Evolutionary conservation across 208 protist genomes (phyloP).

Genomic region (Porcisia hertigi): DNA sequence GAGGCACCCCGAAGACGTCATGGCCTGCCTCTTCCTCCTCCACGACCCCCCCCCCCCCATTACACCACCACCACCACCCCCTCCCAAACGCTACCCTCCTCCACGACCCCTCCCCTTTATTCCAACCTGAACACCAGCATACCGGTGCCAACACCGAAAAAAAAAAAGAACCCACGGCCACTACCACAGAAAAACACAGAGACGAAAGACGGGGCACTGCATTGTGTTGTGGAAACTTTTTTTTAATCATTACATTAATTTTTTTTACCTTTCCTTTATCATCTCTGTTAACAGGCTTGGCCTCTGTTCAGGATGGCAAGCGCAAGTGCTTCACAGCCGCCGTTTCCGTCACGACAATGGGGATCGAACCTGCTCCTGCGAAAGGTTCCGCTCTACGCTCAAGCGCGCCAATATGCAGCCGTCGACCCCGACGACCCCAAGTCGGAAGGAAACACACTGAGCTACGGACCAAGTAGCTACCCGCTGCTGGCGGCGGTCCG

Average conservation of each 20-base stretch:
- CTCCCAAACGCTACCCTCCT: background rate
- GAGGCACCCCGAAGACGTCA: too few relatives aligned
- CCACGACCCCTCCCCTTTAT: background rate
- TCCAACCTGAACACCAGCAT: background rate
- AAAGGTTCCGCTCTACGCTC: slow-evolving; percentile 63
- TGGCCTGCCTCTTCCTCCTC: too few relatives aligned
- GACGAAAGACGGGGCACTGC: background rate
- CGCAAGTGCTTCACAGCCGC: background rate
- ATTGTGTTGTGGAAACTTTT: too few relatives aligned
- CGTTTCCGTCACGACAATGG: slow-evolving; percentile 10
- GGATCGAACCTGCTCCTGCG: slow-evolving; percentile 57
- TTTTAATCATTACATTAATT: too few relatives aligned
- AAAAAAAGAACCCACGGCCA: background rate
- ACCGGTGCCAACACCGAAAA: background rate
- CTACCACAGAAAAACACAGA: background rate
- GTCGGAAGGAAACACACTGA: slow-evolving; percentile 61
- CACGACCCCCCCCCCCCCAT: background rate
- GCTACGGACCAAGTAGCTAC: slow-evolving; percentile 55
- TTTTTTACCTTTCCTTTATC: background rate
- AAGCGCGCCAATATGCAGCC: slow-evolving; percentile 32
- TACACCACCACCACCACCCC: background rate
- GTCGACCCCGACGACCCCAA: slow-evolving; percentile 34
- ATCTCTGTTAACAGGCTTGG: background rate
- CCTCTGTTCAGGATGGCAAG: slow-evolving; percentile 1
- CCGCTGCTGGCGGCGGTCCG: slow-evolving; percentile 40